Evolutionary conservation across 352 stramenopile species (phyloP), one percentile per base, ranked within the genome.

Genomic region (Achlya hypogyna): DNA sequence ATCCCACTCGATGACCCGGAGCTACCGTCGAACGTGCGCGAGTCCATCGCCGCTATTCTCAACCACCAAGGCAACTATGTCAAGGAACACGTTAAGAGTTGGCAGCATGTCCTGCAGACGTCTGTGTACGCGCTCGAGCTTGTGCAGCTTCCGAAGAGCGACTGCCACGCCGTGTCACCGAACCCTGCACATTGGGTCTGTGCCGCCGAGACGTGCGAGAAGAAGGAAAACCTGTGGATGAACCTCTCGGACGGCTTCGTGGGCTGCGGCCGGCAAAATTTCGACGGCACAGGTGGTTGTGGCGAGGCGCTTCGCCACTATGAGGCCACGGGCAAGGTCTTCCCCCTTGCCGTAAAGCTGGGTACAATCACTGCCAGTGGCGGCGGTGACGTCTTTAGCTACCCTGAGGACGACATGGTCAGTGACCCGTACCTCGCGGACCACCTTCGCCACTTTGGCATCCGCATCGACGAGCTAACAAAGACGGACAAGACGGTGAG

Each of bases 401-500:
- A 99, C 75, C 91, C 96, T 20, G 96, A 99, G 84, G 91, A 99
- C 76, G 87, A 97, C 62, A 97, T 98, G 76, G 96, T 99, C 35
- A 91, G 75, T 70, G 97, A 99, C 76, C 92, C 96, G 35, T 90
- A 97, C 65, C 75, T 99, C 68, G 81, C 79, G 18, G 86, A 97
- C 63, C 88, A 99, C 66, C 78, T 99, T 58, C 72, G 77, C 16
- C 96, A 98, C 69, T 98, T 97, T 71, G 96, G 96, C 10, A 99
- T 99, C 68, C 91, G 98, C 74, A 79, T 97, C 20, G 81, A 84
- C 72, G 94, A 88, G 71, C 68, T 97, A 31, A 81, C 91, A 78
- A 99, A 99, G 78, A 99, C 97, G 42, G 97, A 98, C 69, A 99
- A 99, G 82, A 98, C 95, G 16, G 98, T 99, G 75, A 87, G 94